Evolutionary conservation across 2,329 filamentous ascomycete genomes (phyloP).

Genomic region (Nemania sp.): DNA sequence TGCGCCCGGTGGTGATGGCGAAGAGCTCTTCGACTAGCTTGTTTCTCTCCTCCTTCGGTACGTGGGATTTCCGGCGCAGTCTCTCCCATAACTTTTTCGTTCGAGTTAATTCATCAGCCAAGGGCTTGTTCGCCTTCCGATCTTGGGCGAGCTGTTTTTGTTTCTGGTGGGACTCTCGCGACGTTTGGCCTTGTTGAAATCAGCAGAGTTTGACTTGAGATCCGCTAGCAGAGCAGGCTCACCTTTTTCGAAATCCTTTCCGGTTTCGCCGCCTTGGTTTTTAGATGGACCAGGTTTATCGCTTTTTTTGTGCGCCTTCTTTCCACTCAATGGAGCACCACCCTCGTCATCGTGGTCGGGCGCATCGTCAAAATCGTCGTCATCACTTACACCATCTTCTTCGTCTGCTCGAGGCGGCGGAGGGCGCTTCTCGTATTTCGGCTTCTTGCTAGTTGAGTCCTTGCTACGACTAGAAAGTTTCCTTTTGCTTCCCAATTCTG

Average conservation of each 20-base stretch:
- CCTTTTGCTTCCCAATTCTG: slow-evolving; percentile 57
- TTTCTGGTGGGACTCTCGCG: slow-evolving; percentile 87
- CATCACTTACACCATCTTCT: slow-evolving; percentile 42
- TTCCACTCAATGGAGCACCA: slow-evolving; percentile 51
- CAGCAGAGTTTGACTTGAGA: slow-evolving; percentile 12
- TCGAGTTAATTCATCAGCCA: slow-evolving; percentile 84
- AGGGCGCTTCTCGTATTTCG: slow-evolving; percentile 41
- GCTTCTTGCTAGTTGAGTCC: slow-evolving; percentile 41
- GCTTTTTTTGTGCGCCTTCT: slow-evolving; percentile 43
- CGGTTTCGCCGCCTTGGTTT: slow-evolving; percentile 38
- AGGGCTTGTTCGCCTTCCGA: slow-evolving; percentile 88
- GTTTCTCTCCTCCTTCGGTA: slow-evolving; percentile 85
- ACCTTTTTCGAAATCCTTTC: slow-evolving; percentile 50
- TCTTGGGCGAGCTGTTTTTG: slow-evolving; percentile 88
- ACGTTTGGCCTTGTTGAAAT: slow-evolving; percentile 58
- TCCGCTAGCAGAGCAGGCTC: slow-evolving; percentile 25
- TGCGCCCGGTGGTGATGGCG: slow-evolving; percentile 83
- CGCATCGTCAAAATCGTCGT: slow-evolving; percentile 44
- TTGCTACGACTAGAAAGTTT: slow-evolving; percentile 60
- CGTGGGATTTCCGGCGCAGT: slow-evolving; percentile 88
- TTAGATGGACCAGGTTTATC: slow-evolving; percentile 35
- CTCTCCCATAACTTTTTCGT: slow-evolving; percentile 98
- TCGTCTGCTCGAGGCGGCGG: slow-evolving; percentile 46
- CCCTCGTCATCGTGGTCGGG: slow-evolving; percentile 60
- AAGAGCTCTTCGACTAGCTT: slow-evolving; percentile 88